phyloP scores from a whole-genome alignment of 2,329 filamentous ascomycete genomes.

The Penicillium sp. region DNA sequence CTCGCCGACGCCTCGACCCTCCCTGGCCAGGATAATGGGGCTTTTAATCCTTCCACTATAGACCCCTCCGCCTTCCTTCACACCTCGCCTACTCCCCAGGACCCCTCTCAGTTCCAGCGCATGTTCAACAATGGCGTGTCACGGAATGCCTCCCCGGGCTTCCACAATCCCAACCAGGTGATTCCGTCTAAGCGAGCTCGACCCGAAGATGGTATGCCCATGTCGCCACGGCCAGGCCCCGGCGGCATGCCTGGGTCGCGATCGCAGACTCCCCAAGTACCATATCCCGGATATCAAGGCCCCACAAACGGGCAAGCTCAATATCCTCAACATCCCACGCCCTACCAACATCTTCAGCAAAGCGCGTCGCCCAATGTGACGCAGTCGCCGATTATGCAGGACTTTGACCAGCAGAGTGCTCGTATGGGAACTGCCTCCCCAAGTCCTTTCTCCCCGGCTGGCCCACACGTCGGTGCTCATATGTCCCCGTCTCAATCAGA shows the following conservation, averaged over 20 bases:
- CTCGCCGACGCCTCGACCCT: conserved; percentile 48
- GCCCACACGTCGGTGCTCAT: conserved; percentile 67
- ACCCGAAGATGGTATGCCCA: conserved; percentile 79
- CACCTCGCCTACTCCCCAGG: conserved; percentile 46
- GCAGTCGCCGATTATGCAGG: conserved; percentile 88
- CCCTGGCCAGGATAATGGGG: conserved; percentile 50
- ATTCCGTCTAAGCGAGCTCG: conserved; percentile 86
- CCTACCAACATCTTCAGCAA: conserved; percentile 79
- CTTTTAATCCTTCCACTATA: conserved; percentile 45
- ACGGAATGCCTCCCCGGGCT: conserved; percentile 78
- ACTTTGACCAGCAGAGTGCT: conserved; percentile 62
- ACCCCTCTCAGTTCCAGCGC: conserved; percentile 55
- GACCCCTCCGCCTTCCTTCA: conserved; percentile 51
- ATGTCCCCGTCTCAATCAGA: conserved; percentile 75
- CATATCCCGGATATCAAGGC: conserved; percentile 68
- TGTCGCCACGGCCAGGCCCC: conserved; percentile 74
- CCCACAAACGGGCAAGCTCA: conserved; percentile 62
- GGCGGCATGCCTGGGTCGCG: conserved; percentile 76
- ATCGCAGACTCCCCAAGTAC: conserved; percentile 83
- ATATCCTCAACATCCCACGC: conserved; percentile 59
- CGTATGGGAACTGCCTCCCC: conserved; percentile 91
- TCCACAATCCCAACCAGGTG: conserved; percentile 74
- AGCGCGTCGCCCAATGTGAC: conserved; percentile 80
- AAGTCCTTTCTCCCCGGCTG: conserved; percentile 79
- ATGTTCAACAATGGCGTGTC: conserved; percentile 84